Conservation (phyloP, 2,329 filamentous ascomycete genomes). For the Colletotrichum ledebouriae region DNA sequence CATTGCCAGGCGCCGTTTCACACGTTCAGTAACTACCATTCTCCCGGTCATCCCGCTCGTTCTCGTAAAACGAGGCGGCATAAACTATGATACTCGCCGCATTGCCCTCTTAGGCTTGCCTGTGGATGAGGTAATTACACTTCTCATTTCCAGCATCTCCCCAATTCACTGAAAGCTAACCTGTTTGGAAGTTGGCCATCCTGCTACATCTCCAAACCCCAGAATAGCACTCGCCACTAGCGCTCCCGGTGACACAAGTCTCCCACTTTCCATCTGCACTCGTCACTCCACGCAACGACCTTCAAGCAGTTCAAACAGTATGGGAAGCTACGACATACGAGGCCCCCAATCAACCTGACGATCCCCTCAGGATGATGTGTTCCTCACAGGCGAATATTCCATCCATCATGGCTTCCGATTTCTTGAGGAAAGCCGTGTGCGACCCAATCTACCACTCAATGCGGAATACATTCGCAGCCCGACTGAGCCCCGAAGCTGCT, state of each 20-base stretch:
- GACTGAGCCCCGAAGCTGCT: conserved; percentile 12
- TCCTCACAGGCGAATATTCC: background rate
- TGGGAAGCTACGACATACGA: conserved; percentile 10
- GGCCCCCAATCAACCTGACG: conserved; percentile 13
- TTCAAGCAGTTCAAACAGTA: conserved; percentile 17
- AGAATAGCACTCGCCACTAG: conserved; percentile 36
- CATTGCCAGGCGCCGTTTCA: background rate
- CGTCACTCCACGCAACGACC: conserved; percentile 7
- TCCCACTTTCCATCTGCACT: conserved; percentile 32
- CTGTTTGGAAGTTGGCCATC: conserved; percentile 33
- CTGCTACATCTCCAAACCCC: conserved; percentile 4
- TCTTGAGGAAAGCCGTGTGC: background rate
- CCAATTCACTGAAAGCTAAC: conserved; percentile 15
- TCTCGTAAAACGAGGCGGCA: conserved; percentile 38
- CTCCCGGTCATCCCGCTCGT: conserved; percentile 22
- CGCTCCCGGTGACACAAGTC: conserved; percentile 21
- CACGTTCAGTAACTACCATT: background rate
- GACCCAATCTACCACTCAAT: conserved; percentile 29
- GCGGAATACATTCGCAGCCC: conserved; percentile 13
- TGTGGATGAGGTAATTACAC: background rate
- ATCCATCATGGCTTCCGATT: background rate
- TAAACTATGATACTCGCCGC: conserved; percentile 27
- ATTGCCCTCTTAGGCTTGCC: background rate
- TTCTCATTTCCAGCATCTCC: conserved; percentile 35
- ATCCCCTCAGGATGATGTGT: conserved; percentile 1